Base-by-base conservation (phyloP, 768 basidiomycete genomes). In the Naematelia aurantialba region DNA sequence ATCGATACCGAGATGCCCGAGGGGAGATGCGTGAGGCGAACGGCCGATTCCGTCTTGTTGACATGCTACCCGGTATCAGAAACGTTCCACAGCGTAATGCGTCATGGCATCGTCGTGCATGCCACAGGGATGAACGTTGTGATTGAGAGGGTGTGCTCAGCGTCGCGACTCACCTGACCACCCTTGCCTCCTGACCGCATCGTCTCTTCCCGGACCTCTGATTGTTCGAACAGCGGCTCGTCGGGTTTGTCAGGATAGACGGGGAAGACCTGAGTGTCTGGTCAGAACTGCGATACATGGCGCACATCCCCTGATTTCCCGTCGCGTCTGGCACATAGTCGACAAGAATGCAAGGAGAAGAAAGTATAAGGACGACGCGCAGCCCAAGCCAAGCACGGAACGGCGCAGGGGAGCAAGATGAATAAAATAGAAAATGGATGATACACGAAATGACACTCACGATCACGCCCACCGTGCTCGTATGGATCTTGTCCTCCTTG, bases 131-230 rank as follows among this genome's bases (percentile, higher is more conserved):
- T 42, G 24, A 44, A 29, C n/a, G 27, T n/a, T n/a, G n/a, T n/a
- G n/a, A n/a, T n/a, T n/a, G n/a, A n/a, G n/a, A n/a, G n/a, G n/a
- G n/a, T n/a, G n/a, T n/a, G n/a, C n/a, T n/a, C n/a, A n/a, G n/a
- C n/a, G 42, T 12, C 31, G 25, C 21, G 10, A 67, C 80, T 54
- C 61, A 90, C 90, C 82, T 96, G 93, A 14, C 96, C 94, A 46
- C 96, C 96, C 5, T 96, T 94, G 24, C 96, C 96, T n/a, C 91
- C 81, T 0, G 96, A 84, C 24, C 96, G 86, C 92, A 97, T 96
- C 48, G 96, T 91, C 74, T 98, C 94, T 3, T 91, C 73, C 66
- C 83, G 87, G 27, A 98, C 84, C 51, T 99, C 96, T 54, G 88
- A 87, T 30, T 76, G 76, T 51, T 82, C 80, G 79, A 93, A 85